Evolutionary conservation across 495 filamentous ascomycete species (phyloP), one percentile per base, ranked within the genome.

Genomic region (Rostrohypoxylon terebratum): DNA sequence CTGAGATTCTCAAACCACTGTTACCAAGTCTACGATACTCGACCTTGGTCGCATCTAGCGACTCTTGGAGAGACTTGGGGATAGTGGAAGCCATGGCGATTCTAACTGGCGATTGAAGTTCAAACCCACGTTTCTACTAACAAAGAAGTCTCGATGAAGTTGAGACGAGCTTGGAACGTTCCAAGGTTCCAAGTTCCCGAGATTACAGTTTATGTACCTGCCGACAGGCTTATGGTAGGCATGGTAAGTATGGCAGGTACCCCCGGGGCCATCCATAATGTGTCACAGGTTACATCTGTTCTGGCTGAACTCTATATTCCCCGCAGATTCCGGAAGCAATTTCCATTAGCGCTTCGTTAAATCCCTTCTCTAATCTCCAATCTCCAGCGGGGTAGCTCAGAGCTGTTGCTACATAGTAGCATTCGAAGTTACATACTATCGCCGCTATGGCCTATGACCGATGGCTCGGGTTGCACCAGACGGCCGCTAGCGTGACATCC

Each of bases 1-100:
- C 87, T 5, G 90, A 90, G 68, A 93, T 82, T 61, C 85, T 88
- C 20, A 93, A 86, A 51, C 91, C 91, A 36, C 86, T 90, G 28
- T 83, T 87, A 18, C 91, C 91, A 10, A 93, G 82, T 31, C 83
- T 81, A 21, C 79, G 81, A 69, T 87, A 87, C 57, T 87, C 82
- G 70, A 79, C 81, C 72, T 85, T 86, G 65, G 81, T 79, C 44
- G 61, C 69, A 28, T 77, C 76, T 13, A 81, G 42, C 11, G 80
- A 80, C 71, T 79, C 60, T 63, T 80, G 66, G 7, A 85, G 75
- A 10, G 68, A 69, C 23, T 70, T 59, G n/a, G 80, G 78, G 38
- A 73, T 8, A 4, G 23, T 38, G 62, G 50, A 6, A 28, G 66
- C 50, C 71, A 73, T 73, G 31, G 20, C 59, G 10, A 79, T 16